Percentiles rank a stretch among this genome's conserved stretches.
Evolutionary conservation across 495 filamentous ascomycete genomes (phyloP).

Genomic region (Delitschia confertaspora): DNA sequence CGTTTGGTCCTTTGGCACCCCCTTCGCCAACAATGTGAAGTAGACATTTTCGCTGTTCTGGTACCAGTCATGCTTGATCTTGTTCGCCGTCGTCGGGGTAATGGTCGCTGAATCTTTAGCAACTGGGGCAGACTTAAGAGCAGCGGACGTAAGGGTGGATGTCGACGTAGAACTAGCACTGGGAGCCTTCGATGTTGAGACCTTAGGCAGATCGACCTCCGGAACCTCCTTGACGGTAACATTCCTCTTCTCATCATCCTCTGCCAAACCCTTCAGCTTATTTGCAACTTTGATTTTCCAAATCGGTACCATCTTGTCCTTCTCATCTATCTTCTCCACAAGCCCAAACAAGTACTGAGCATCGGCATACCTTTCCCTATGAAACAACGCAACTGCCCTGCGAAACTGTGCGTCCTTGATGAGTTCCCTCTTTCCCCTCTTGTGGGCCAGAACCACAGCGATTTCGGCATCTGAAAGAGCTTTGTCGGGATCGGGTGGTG

Average conservation of each 20-base stretch:
- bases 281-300: slow-evolving; percentile 53
- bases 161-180: background rate
- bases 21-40: slow-evolving; percentile 64
- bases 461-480: slow-evolving; percentile 76
- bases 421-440: slow-evolving; percentile 69
- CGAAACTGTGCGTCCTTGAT: slow-evolving; percentile 76
- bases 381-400: slow-evolving; percentile 63
- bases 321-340: slow-evolving; percentile 49
- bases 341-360: slow-evolving; percentile 62
- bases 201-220: slow-evolving; percentile 43
- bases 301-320: slow-evolving; percentile 55
- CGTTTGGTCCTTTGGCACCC: slow-evolving; percentile 55
- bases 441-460: slow-evolving; percentile 57
- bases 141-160: slow-evolving; percentile 18
- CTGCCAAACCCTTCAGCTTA: slow-evolving; percentile 40
- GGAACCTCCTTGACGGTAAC: slow-evolving; percentile 59
- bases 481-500: slow-evolving; percentile 41
- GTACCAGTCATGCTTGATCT: slow-evolving; percentile 75
- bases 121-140: too few relatives aligned
- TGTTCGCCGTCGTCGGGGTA: slow-evolving; percentile 46
- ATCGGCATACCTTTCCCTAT: slow-evolving; percentile 65
- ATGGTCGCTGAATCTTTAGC: too few relatives aligned
- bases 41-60: slow-evolving; percentile 58
- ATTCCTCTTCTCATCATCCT: slow-evolving; percentile 49
- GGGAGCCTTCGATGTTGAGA: slow-evolving; percentile 5